phyloP scores from a whole-genome alignment of 2,329 filamentous ascomycete genomes.

The Monascus ruber region DNA sequence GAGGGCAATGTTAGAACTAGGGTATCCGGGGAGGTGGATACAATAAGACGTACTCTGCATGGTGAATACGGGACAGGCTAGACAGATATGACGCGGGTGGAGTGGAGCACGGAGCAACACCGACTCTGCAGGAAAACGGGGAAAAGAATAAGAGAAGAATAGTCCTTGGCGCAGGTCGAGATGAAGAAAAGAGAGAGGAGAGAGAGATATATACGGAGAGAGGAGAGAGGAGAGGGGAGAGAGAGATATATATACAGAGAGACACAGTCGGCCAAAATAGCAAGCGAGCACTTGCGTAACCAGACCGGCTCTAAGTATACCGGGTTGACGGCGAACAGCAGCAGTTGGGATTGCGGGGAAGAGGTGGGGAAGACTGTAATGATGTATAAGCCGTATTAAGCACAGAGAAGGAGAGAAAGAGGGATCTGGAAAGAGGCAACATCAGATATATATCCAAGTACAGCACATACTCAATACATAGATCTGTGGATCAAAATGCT shows the following conservation, averaged over 20 bases:
- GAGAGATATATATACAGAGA: background rate
- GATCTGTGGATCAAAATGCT: background rate
- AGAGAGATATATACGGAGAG: constrained; percentile 1
- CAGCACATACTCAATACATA: background rate
- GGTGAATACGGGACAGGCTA: constrained; percentile 2
- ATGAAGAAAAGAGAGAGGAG: background rate
- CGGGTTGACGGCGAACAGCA: too few species aligned
- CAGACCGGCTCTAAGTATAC: too few species aligned
- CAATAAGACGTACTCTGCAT: constrained; percentile 25
- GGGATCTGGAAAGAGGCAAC: background rate
- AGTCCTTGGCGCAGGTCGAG: constrained; percentile 6
- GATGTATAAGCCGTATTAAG: too few species aligned
- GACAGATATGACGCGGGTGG: background rate
- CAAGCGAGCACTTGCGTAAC: too few species aligned
- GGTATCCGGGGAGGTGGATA: background rate
- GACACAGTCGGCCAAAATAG: too few species aligned
- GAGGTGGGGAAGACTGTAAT: too few species aligned
- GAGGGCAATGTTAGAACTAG: background rate
- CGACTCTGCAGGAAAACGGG: too few species aligned
- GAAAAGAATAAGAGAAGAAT: background rate
- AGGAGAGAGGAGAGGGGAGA: background rate
- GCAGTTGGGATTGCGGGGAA: too few species aligned
- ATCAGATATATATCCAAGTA: background rate
- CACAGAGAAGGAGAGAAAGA: background rate
- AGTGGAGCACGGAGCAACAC: background rate